Conservation (phyloP, 1,139 yeast genomes). For the Yamadazyma mexicana region DNA sequence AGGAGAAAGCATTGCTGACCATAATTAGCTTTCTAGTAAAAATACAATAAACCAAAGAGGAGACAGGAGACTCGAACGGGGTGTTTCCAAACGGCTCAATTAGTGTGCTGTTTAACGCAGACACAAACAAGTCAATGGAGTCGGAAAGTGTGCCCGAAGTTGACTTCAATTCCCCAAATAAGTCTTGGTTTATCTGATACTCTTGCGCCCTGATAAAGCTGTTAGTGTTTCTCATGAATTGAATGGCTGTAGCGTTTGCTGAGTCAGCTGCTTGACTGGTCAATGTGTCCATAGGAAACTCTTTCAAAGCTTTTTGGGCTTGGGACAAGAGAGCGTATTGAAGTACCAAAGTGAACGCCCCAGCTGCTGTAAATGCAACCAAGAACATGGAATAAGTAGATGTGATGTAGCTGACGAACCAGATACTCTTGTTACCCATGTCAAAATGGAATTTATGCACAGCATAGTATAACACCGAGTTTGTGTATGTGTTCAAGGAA, state of each 20-base stretch:
- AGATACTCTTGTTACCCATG: constrained; percentile 19
- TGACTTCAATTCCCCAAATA: constrained; percentile 65
- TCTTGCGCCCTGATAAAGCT: constrained; percentile 30
- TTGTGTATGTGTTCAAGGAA: constrained; percentile 20
- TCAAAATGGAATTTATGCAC: constrained; percentile 4
- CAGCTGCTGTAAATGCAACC: constrained; percentile 48
- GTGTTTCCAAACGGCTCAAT: constrained; percentile 62
- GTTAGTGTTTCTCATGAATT: constrained; percentile 20
- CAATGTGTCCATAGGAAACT: constrained; percentile 8
- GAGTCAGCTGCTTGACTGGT: constrained; percentile 4
- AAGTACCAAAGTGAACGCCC: constrained; percentile 45
- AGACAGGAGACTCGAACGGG: constrained; percentile 62
- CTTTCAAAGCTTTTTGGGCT: constrained; percentile 12
- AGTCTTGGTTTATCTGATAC: constrained; percentile 52
- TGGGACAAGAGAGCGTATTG: constrained; percentile 43
- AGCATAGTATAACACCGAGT: constrained; percentile 17
- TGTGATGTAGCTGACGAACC: constrained; percentile 53
- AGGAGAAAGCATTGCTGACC: constrained; percentile 69
- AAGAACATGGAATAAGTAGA: constrained; percentile 47
- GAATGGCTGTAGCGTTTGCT: constrained; percentile 5
- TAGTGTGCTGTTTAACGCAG: constrained; percentile 28
- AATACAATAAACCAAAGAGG: constrained; percentile 71
- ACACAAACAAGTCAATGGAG: constrained; percentile 46
- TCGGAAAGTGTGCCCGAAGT: constrained; percentile 48
- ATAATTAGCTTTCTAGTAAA: constrained; percentile 68